Percentiles rank a stretch among this genome's conserved stretches.
phyloP scores from a whole-genome alignment of 176 grass and related monocot genomes.

The Aegilops umbellulata region DNA sequence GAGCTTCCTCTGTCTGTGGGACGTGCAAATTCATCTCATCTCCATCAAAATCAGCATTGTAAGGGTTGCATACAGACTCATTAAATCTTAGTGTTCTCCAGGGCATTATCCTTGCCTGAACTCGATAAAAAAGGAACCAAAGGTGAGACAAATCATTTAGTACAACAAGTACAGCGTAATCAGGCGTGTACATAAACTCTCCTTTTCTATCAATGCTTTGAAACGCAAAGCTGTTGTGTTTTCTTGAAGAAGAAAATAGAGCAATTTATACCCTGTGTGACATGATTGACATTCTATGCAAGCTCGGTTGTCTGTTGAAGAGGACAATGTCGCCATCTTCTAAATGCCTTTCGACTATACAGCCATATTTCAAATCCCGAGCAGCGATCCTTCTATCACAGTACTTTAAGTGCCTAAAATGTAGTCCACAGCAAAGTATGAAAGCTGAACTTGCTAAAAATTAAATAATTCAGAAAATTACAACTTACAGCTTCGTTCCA shows the following conservation, averaged over 20 bases:
- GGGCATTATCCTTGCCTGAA: constrained; percentile 92
- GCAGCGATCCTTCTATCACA: constrained; percentile 69
- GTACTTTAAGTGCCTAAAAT: constrained; percentile 79
- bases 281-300: constrained; percentile 99
- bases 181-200: not conserved
- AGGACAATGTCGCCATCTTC: constrained; percentile 95
- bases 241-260: not conserved
- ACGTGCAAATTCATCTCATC: constrained; percentile 99
- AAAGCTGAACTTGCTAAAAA: constrained; percentile 17
- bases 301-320: constrained; percentile 95
- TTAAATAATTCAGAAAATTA: constrained; percentile 22
- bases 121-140: constrained; percentile 29
- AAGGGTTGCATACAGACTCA: constrained; percentile 97
- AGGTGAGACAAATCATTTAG: constrained; percentile 19
- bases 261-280: constrained; percentile 64
- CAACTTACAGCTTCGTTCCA: constrained; percentile 67
- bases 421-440: constrained; percentile 6
- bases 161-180: constrained; percentile 19
- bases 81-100: constrained; percentile 99
- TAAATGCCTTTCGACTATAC: constrained; percentile 91
- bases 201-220: not conserved
- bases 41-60: constrained; percentile 99
- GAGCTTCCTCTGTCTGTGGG: constrained; percentile 98
- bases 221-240: not conserved
- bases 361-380: constrained; percentile 83